These are phyloP conservation scores for Casuarina glauca DNA, from an alignment of 306 rosid species.

Conservation along the genomic window DNA sequence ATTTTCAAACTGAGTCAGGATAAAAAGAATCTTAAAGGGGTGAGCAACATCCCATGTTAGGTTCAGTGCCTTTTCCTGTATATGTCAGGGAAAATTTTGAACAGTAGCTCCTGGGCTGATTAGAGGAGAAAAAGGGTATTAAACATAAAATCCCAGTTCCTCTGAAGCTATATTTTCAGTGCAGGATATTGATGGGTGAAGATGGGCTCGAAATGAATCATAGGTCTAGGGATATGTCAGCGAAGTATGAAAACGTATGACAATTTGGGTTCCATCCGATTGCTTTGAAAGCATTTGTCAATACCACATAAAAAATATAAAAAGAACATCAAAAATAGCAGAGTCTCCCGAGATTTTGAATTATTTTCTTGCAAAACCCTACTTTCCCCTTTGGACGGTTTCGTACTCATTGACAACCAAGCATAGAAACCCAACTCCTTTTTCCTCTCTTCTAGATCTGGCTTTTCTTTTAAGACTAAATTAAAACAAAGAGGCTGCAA, in stretches of 20 bases:
- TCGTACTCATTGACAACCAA: background rate
- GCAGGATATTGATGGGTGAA: slow-evolving; percentile 53
- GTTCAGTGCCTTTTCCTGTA: slow-evolving; percentile 42
- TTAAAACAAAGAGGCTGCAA: background rate
- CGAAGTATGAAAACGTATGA: slow-evolving; percentile 25
- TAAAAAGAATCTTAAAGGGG: slow-evolving; percentile 35
- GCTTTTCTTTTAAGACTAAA: background rate
- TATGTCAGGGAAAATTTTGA: slow-evolving; percentile 28
- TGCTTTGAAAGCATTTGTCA: slow-evolving; percentile 31
- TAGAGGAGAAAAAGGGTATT: slow-evolving; percentile 31
- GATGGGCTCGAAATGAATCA: slow-evolving; percentile 45
- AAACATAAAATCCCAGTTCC: slow-evolving; percentile 41
- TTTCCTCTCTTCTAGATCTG: background rate
- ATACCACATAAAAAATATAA: background rate
- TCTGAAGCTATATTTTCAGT: slow-evolving; percentile 58
- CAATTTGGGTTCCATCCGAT: slow-evolving; percentile 16
- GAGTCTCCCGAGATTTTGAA: slow-evolving; percentile 9
- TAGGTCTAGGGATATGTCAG: slow-evolving; percentile 37
- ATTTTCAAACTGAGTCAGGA: slow-evolving; percentile 33
- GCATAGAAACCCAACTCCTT: background rate
- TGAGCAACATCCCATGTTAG: slow-evolving; percentile 47
- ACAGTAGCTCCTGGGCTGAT: slow-evolving; percentile 34
- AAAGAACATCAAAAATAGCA: slow-evolving; percentile 19
- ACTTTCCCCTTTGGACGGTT: background rate
- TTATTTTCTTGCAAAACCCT: slow-evolving; percentile 1